Percentiles rank a stretch among this genome's conserved stretches.
Conservation (phyloP, 1,284 basidiomycete species). For the Takashimella tepidaria region DNA sequence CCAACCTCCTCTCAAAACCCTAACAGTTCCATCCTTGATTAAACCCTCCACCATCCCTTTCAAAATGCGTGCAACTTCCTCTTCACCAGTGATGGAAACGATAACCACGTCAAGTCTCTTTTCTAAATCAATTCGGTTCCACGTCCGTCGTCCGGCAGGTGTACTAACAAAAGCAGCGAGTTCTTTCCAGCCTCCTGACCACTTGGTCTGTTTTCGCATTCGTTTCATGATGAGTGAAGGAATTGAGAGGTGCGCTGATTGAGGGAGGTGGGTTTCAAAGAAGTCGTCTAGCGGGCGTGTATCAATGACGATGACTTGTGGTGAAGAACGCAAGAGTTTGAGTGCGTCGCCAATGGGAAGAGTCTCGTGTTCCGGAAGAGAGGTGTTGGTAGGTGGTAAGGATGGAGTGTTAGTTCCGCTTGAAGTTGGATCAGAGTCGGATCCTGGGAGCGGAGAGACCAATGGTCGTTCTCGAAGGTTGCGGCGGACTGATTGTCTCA, state of each 20-base stretch:
- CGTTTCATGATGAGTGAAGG: slow-evolving; percentile 80
- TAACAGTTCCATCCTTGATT: slow-evolving; percentile 17
- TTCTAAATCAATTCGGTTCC: slow-evolving; percentile 53
- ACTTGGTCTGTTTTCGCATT: slow-evolving; percentile 58
- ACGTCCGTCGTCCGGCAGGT: slow-evolving; percentile 59
- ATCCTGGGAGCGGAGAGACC: slow-evolving; percentile 18
- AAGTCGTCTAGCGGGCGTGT: slow-evolving; percentile 65
- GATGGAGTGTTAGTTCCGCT: slow-evolving; percentile 17
- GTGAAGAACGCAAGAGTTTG: slow-evolving; percentile 11
- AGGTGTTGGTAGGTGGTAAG: slow-evolving; percentile 3
- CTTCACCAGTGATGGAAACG: slow-evolving; percentile 30
- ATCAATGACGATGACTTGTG: slow-evolving; percentile 60
- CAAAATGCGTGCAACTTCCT: slow-evolving; percentile 22
- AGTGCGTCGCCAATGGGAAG: slow-evolving; percentile 15
- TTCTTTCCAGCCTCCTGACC: slow-evolving; percentile 53
- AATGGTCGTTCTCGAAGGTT: slow-evolving; percentile 36
- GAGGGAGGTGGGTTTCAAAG: slow-evolving; percentile 58
- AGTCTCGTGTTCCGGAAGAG: slow-evolving; percentile 8
- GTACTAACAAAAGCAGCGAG: slow-evolving; percentile 73
- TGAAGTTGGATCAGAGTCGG: slow-evolving; percentile 18
- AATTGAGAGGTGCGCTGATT: slow-evolving; percentile 73
- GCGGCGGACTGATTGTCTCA: slow-evolving; percentile 29
- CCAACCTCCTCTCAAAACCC: slow-evolving; percentile 36
- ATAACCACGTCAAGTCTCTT: slow-evolving; percentile 48
- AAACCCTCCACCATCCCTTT: slow-evolving; percentile 20